Base-by-base conservation (phyloP, 306 rosid species). In the Rubus parviflorus region DNA sequence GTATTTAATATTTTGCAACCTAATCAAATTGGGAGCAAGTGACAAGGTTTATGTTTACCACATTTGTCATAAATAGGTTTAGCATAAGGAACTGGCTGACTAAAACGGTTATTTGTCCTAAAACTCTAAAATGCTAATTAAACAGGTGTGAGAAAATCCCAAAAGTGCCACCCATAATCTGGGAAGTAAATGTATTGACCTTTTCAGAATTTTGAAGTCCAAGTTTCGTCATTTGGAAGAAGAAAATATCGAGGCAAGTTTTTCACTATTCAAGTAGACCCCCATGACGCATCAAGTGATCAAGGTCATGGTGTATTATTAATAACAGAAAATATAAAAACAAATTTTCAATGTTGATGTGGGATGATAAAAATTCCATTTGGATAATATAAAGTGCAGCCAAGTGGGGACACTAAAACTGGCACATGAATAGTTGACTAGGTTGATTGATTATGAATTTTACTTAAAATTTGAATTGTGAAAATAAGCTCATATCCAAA, bases 341-440 rank as follows among this genome's bases (percentile, higher is more conserved):
- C 0, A 10, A n/a, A 60, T 11, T 60, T 58, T 25, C 7, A 13
- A 47, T 23, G 11, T 30, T 22, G 65, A 42, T 51, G 72, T 47
- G 12, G 11, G 60, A 16, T 5, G 60, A 43, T 25, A 54, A 23
- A 46, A 53, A 22, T 63, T 37, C 40, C 56, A 73, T 9, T 41
- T 45, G 53, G 40, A 68, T 65, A 65, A 66, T 25, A 19, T 46
- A 43, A 45, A 73, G 58, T 48, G 68, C 48, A 23, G 16, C 49
- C 53, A 35, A 60, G 70, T n/a, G 61, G 35, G 72, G 47, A 43
- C 23, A 58, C 64, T 60, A 64, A 49, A 75, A 49, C 68, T 47
- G 54, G 71, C 84, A 82, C 85, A 77, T 79, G 62, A 82, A 74
- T 73, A 8, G 42, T 80, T 82, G 80, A 66, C 77, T 37, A 22